Conservation (phyloP, 2,329 filamentous ascomycete species). For the Escovopsis sp. region DNA sequence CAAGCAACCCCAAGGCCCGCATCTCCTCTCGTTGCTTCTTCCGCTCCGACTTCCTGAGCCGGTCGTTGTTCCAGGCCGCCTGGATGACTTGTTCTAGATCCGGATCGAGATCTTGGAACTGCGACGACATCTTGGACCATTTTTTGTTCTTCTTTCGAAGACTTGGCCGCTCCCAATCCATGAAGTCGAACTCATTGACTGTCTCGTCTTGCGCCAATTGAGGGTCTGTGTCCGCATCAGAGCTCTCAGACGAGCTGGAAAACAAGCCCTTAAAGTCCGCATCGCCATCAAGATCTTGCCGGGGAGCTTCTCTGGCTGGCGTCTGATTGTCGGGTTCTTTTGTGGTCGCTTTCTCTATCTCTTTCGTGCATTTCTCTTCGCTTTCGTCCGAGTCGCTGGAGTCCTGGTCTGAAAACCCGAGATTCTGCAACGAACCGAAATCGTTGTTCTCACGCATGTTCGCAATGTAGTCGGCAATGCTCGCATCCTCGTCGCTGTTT, state of each 20-base stretch:
- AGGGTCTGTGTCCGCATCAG: not conserved
- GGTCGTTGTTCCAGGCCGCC: constrained; percentile 49
- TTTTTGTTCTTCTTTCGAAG: constrained; percentile 45
- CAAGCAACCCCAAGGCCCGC: constrained; percentile 50
- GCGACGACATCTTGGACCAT: constrained; percentile 38
- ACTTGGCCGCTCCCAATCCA: constrained; percentile 65
- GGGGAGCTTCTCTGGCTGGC: no score
- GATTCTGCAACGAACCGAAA: constrained; percentile 14
- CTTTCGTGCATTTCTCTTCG: not conserved
- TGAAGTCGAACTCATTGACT: constrained; percentile 63
- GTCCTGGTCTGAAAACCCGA: not conserved
- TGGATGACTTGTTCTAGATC: constrained; percentile 49
- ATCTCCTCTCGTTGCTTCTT: constrained; percentile 58
- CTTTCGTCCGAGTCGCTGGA: not conserved
- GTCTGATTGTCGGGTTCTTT: no score
- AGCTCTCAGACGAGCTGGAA: not conserved
- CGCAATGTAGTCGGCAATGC: constrained; percentile 55
- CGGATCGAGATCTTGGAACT: constrained; percentile 44
- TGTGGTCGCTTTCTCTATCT: no score
- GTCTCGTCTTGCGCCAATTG: constrained; percentile 8
- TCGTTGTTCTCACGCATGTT: constrained; percentile 42
- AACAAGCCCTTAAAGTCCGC: no score
- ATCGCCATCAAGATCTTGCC: not conserved
- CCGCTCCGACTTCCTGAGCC: constrained; percentile 53
- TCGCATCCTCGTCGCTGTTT: constrained; percentile 33